Evolutionary conservation across 2,329 filamentous ascomycete genomes (phyloP).

Genomic region (Fusarium miscanthi): DNA sequence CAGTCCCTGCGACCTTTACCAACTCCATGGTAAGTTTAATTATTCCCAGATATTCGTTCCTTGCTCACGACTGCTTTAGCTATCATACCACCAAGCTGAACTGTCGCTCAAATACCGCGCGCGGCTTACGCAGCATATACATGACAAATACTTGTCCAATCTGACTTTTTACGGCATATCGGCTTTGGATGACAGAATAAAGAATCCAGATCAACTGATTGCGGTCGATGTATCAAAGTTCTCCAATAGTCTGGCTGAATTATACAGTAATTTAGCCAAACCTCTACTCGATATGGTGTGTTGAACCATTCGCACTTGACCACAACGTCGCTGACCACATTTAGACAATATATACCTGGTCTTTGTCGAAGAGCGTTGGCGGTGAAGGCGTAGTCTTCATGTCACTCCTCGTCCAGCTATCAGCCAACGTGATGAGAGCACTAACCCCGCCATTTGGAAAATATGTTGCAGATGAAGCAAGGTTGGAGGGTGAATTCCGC

Average conservation of each 20-base stretch:
- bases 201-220: conserved; percentile 97
- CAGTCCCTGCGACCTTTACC: conserved; percentile 94
- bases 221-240: conserved; percentile 97
- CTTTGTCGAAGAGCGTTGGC: conserved; percentile 92
- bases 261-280: conserved; percentile 97
- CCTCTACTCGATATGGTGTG: conserved; percentile 89
- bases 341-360: conserved; percentile 90
- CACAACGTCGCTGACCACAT: conserved; percentile 39
- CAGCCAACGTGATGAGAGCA: conserved; percentile 91
- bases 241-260: conserved; percentile 91
- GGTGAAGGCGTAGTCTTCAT: conserved; percentile 96
- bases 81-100: conserved; percentile 97
- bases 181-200: conserved; percentile 95
- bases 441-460: conserved; percentile 96
- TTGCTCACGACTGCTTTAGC: conserved; percentile 58
- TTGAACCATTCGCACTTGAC: not conserved
- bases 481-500: conserved; percentile 93
- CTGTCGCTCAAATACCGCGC: conserved; percentile 93
- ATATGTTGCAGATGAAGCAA: conserved; percentile 96
- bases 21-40: conserved; percentile 86
- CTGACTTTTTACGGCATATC: conserved; percentile 98
- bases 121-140: conserved; percentile 91
- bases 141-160: conserved; percentile 95
- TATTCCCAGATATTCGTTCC: not conserved
- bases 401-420: conserved; percentile 92